A percentile compares a stretch with the other conserved stretches of the same genome.
These are phyloP conservation scores for Digitaria exilis DNA, from an alignment of 202 grass and related monocot species.

Conservation along the genomic window DNA sequence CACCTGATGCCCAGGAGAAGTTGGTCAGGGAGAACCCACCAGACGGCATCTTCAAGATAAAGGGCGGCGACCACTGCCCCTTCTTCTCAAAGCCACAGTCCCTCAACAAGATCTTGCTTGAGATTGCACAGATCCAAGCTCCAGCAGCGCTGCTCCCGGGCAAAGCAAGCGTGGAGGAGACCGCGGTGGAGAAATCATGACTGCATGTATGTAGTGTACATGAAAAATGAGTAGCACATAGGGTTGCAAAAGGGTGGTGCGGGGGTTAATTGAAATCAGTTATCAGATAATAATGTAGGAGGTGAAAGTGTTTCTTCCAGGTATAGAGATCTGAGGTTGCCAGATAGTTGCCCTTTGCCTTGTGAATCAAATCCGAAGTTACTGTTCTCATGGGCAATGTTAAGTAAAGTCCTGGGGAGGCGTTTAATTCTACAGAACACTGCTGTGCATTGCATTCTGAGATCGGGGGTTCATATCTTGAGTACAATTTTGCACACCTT, in stretches of 20 bases:
- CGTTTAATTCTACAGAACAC: neutral
- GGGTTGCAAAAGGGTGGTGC: constrained; percentile 31
- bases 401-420: too few species aligned
- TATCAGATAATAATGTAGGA: constrained; percentile 44
- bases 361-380: constrained; percentile 31
- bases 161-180: neutral
- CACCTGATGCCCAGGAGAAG: constrained; percentile 87
- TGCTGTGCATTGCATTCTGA: neutral
- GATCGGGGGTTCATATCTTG: neutral
- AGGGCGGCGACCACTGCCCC: constrained; percentile 91
- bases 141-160: neutral
- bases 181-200: constrained; percentile 18
- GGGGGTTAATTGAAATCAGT: constrained; percentile 22
- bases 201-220: constrained; percentile 46
- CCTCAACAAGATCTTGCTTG: constrained; percentile 86
- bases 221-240: constrained; percentile 54
- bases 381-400: neutral
- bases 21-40: constrained; percentile 81
- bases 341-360: constrained; percentile 23
- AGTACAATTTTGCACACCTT: neutral
- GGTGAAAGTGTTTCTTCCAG: constrained; percentile 1
- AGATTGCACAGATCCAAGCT: constrained; percentile 73
- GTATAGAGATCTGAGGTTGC: constrained; percentile 38
- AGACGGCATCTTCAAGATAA: constrained; percentile 90
- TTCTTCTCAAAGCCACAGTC: constrained; percentile 95